Evolutionary conservation across 768 basidiomycete genomes (phyloP).

Genomic region (Cyclocybe cylindracea): DNA sequence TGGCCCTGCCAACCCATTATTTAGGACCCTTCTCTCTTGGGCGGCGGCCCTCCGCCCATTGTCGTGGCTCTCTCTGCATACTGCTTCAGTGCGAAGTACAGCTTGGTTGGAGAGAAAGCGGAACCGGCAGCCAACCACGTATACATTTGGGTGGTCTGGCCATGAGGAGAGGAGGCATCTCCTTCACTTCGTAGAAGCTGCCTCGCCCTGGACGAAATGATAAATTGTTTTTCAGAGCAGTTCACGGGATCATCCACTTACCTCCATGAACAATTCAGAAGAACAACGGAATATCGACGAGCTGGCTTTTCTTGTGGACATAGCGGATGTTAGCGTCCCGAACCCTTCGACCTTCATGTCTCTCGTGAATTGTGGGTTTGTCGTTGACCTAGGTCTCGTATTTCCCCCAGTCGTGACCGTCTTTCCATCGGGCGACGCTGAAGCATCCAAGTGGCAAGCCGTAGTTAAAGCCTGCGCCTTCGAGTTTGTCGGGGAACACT

Average conservation of each 20-base stretch:
- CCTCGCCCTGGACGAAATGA: slow-evolving; percentile 51
- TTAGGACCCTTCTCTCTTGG: too few species aligned
- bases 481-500: slow-evolving; percentile 55
- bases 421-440: slow-evolving; percentile 45
- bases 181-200: slow-evolving; percentile 52
- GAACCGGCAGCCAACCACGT: slow-evolving; percentile 62
- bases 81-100: slow-evolving; percentile 46
- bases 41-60: too few species aligned
- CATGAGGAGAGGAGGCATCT: slow-evolving; percentile 53
- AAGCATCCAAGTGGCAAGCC: slow-evolving; percentile 52
- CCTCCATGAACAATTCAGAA: slow-evolving; percentile 68
- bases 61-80: too few species aligned
- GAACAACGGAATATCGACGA: slow-evolving; percentile 46
- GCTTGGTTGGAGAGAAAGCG: slow-evolving; percentile 56
- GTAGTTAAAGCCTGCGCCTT: slow-evolving; percentile 51
- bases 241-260: slow-evolving; percentile 10
- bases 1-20: too few species aligned
- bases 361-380: slow-evolving; percentile 52
- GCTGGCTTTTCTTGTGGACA: slow-evolving; percentile 49
- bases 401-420: slow-evolving; percentile 55
- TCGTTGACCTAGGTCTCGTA: slow-evolving; percentile 50
- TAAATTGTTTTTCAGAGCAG: neutral
- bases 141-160: slow-evolving; percentile 53
- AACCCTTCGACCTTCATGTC: slow-evolving; percentile 48
- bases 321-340: slow-evolving; percentile 52